A percentile compares a stretch with the other conserved stretches of the same genome.
phyloP scores from a whole-genome alignment of 257 asterid genomes.

The Solanum pimpinellifolium region DNA sequence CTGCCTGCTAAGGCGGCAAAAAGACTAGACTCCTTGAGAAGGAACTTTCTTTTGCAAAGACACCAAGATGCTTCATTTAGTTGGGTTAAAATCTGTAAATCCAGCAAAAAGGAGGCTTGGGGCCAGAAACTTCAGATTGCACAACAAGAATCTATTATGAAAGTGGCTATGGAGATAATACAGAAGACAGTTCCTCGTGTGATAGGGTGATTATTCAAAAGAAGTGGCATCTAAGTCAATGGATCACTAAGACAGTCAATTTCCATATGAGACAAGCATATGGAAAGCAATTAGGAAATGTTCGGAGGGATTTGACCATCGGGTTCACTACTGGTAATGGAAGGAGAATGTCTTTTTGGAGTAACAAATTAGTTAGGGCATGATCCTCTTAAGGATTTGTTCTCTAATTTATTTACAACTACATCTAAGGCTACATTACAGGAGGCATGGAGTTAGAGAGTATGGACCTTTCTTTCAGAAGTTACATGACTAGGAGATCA shows the following conservation, averaged over 20 bases:
- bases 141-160: background rate
- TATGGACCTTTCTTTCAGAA: background rate
- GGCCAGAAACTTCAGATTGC: background rate
- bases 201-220: background rate
- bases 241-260: background rate
- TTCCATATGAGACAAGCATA: background rate
- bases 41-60: background rate
- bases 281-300: background rate
- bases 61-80: background rate
- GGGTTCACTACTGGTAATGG: background rate
- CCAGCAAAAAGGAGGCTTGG: background rate
- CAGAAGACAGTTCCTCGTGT: background rate
- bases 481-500: background rate
- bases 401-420: background rate
- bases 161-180: background rate
- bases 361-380: background rate
- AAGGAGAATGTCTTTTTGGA: background rate
- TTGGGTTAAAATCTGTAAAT: background rate
- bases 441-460: background rate
- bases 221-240: background rate
- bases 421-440: background rate
- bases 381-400: background rate
- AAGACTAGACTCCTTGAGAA: background rate
- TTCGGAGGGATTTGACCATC: background rate
- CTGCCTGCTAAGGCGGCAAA: background rate